phyloP scores from a whole-genome alignment of 805 yeast species.

The Candida maltosa region DNA sequence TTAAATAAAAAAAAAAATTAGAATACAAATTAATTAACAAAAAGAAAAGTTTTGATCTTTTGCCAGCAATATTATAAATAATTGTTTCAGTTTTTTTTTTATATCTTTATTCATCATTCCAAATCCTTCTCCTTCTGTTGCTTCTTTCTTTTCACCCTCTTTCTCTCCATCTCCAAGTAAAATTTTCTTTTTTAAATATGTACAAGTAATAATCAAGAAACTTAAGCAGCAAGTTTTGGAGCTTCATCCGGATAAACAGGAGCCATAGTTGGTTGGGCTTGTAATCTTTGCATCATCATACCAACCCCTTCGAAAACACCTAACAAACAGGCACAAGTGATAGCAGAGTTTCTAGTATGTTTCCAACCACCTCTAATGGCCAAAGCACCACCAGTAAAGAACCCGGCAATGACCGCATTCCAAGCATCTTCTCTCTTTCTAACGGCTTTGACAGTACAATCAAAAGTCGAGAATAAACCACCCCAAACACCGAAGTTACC shows the following conservation, averaged over 20 bases:
- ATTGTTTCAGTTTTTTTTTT: no score
- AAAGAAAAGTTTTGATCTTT: no score
- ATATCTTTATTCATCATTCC: no score
- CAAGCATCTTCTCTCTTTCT: slow-evolving; percentile 98
- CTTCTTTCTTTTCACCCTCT: no score
- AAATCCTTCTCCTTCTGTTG: no score
- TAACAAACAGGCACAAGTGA: slow-evolving; percentile 93
- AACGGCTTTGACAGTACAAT: slow-evolving; percentile 91
- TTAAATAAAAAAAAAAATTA: no score
- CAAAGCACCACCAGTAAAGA: slow-evolving; percentile 95
- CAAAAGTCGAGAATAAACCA: slow-evolving; percentile 92
- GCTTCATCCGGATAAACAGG: slow-evolving; percentile 42
- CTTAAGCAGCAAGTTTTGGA: slow-evolving; percentile 34
- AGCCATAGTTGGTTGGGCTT: slow-evolving; percentile 67
- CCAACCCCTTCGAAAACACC: slow-evolving; percentile 99
- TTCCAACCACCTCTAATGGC: slow-evolving; percentile 99
- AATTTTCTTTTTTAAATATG: no score
- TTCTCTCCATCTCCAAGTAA: no score
- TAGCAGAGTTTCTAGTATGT: slow-evolving; percentile 94
- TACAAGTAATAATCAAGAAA: neutral
- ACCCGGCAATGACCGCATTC: slow-evolving; percentile 97
- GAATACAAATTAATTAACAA: no score
- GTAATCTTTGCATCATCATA: slow-evolving; percentile 86
- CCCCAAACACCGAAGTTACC: slow-evolving; percentile 99
- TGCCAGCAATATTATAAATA: no score